These are phyloP conservation scores for Helotiales sp. DNA, from an alignment of 2,329 filamentous ascomycete species.

Conservation along the genomic window DNA sequence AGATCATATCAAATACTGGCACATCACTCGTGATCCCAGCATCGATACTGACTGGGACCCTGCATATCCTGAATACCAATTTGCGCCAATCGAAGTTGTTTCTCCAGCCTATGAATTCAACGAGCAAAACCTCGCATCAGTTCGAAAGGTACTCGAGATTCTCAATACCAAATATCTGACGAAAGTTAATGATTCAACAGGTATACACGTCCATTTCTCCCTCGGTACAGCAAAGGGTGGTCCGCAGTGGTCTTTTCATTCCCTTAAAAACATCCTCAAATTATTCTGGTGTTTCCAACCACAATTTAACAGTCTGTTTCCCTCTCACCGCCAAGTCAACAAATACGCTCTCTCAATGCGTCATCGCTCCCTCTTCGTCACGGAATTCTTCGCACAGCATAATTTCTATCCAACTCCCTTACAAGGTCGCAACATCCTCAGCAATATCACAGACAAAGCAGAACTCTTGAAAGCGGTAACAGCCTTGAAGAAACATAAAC, in stretches of 20 bases:
- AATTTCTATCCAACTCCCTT: background rate
- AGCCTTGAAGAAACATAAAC: too few species aligned
- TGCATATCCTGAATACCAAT: background rate
- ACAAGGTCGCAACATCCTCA: background rate
- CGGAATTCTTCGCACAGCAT: background rate
- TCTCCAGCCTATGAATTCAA: background rate
- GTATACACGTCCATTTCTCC: conserved; percentile 37
- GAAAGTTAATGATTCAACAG: conserved; percentile 26
- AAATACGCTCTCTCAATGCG: background rate
- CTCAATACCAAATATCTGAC: conserved; percentile 21
- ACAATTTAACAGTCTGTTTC: conserved; percentile 30
- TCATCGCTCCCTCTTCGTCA: background rate
- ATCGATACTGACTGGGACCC: background rate
- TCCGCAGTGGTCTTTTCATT: conserved; percentile 19
- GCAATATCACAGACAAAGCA: too few species aligned
- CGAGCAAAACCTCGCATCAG: background rate
- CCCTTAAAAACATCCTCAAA: conserved; percentile 32
- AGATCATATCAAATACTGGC: background rate
- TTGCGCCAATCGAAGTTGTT: background rate
- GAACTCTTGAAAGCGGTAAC: too few species aligned
- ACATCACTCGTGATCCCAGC: background rate
- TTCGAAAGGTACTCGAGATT: conserved; percentile 8
- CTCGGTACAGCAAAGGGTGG: conserved; percentile 10
- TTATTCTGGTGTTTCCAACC: conserved; percentile 32
- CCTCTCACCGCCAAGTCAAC: conserved; percentile 4